Base-by-base conservation (phyloP, 192 early-diverging fungal species). In the Umbelopsis vinacea region DNA sequence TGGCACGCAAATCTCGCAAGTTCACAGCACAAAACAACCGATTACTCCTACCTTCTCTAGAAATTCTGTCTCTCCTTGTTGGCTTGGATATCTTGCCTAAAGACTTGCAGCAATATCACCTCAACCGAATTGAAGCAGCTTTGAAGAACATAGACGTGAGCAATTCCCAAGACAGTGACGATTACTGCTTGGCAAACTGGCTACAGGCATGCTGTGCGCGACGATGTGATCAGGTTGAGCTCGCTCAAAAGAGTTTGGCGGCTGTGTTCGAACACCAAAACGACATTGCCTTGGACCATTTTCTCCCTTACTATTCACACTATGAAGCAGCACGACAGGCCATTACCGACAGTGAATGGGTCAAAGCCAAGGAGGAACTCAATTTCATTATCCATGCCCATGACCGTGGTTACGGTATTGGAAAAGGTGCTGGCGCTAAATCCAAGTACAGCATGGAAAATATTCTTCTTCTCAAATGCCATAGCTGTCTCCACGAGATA, bases 1-100 rank as follows among this genome's bases (percentile, higher is more conserved):
- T 95, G 21, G 84, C 90, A 26, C 88, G 95, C 60, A 97, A 97
- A 77, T 82, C 90, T 5, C 86, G 89, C 71, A 92, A 93, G 68
- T 96, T 89, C 74, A 15, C 76, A 11, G 52, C 79, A 68, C 92
- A 97, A 72, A 82, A 80, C n/a, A 80, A 83, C 67, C 76, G 89
- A 52, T 77, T 97, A 33, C 71, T 93, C 43, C 81, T 95, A 15
- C 93, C 94, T 6, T 90, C 84, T 2, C 82, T 93, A 35, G 95
- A 97, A 76, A 86, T 95, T 19, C 69, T 94, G 66, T 83, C 91
- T 52, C 78, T 91, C 37, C 91, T 88, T 81, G 89, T 89, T 76
- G 87, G 88, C 8, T 89, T 91, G 71, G 89, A 92, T 70, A 87
- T 93, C 72, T 90, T 93, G 76, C 88, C 93, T 0, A 53, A 67